These are phyloP conservation scores for Kwoniella mangroviensis DNA, from an alignment of 768 basidiomycete species.

Conservation along the genomic window DNA sequence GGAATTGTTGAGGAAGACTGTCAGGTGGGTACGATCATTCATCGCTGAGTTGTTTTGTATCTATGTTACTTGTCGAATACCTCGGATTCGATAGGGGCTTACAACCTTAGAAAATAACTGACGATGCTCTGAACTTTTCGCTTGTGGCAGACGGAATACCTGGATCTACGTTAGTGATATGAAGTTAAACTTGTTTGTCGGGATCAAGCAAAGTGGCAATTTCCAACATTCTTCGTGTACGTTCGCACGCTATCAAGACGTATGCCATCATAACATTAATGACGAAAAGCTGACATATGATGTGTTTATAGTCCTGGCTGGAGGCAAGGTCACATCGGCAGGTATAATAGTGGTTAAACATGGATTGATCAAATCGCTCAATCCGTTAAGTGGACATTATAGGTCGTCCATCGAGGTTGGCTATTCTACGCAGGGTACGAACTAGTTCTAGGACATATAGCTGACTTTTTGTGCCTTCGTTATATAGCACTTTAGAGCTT, in stretches of 20 bases:
- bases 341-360: constrained; percentile 70
- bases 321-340: constrained; percentile 67
- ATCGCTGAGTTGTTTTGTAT: neutral
- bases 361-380: constrained; percentile 67
- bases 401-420: constrained; percentile 66
- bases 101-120: neutral
- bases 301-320: constrained; percentile 37
- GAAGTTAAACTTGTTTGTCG: constrained; percentile 67
- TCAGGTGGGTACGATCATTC: constrained; percentile 50
- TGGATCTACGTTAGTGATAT: constrained; percentile 73
- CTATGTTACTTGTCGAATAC: neutral
- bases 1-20: constrained; percentile 66
- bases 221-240: constrained; percentile 77
- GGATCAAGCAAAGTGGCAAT: constrained; percentile 68
- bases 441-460: neutral
- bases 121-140: constrained; percentile 22
- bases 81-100: too few relatives aligned
- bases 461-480: neutral
- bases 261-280: too few relatives aligned
- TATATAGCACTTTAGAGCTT: constrained; percentile 66
- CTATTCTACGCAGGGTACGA: neutral
- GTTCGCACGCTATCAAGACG: too few relatives aligned
- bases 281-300: too few relatives aligned
- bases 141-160: constrained; percentile 61
- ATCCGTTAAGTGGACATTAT: constrained; percentile 73